These are phyloP conservation scores for Lichtheimia hyalospora DNA, from an alignment of 371 early-diverging fungal species.

Conservation along the genomic window DNA sequence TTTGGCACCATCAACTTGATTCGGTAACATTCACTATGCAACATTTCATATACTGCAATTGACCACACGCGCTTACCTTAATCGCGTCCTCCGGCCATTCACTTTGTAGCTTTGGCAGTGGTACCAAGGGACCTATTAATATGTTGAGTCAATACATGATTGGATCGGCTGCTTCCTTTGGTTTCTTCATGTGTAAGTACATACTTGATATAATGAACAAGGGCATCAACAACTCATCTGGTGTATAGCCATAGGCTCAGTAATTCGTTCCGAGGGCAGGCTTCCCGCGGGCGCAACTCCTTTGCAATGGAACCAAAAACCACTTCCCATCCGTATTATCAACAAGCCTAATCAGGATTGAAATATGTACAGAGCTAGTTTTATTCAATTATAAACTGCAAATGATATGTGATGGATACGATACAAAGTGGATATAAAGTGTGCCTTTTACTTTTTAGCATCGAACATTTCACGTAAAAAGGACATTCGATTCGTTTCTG, in stretches of 20 bases:
- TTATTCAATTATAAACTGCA: neutral
- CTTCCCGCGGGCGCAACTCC: conserved; percentile 14
- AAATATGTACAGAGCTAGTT: neutral
- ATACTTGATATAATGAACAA: neutral
- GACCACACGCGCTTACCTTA: neutral
- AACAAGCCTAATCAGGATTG: neutral
- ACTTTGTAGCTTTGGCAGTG: conserved; percentile 41
- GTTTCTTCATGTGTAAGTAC: conserved; percentile 56
- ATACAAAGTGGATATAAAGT: neutral
- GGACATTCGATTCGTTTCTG: neutral
- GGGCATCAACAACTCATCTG: neutral
- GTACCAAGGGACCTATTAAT: conserved; percentile 41
- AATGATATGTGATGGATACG: too few relatives aligned
- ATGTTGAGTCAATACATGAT: conserved; percentile 52
- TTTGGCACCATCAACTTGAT: conserved; percentile 73
- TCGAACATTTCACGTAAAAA: conserved; percentile 4
- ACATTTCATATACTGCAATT: neutral
- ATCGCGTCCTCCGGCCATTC: neutral
- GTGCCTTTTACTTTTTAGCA: neutral
- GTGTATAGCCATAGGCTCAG: conserved; percentile 72
- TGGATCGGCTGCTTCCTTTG: conserved; percentile 57
- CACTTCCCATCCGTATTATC: conserved; percentile 21
- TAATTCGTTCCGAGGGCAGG: conserved; percentile 67
- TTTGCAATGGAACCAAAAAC: conserved; percentile 20
- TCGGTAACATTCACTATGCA: conserved; percentile 47